Conservation (phyloP, 257 asterid species). For the Jacaranda mimosifolia region DNA sequence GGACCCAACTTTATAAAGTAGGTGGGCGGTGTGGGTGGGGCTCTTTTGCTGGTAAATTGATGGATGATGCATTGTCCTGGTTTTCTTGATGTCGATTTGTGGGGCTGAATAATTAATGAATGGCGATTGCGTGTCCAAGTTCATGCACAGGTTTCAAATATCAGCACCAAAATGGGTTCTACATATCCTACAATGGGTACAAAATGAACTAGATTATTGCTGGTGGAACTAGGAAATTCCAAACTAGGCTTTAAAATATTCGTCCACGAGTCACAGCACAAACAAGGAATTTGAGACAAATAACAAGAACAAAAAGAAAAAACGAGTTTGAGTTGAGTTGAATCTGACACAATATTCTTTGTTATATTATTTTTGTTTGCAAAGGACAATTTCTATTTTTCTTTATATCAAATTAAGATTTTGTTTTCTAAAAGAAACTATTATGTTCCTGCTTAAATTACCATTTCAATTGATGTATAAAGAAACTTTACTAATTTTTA, state of each 20-base stretch:
- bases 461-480: too few species aligned
- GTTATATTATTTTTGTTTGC: too few species aligned
- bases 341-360: too few species aligned
- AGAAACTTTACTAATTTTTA: too few species aligned
- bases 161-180: background rate
- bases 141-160: background rate
- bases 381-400: too few species aligned
- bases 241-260: background rate
- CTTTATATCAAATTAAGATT: too few species aligned
- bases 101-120: background rate
- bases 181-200: background rate
- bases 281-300: background rate
- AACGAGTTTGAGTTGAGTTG: background rate
- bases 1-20: background rate
- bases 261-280: slow-evolving; percentile 3
- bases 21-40: slow-evolving; percentile 8
- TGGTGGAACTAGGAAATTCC: background rate
- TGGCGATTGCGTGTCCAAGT: background rate
- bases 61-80: background rate
- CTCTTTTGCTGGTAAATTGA: background rate
- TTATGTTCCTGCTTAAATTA: too few species aligned
- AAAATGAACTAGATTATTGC: background rate
- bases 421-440: too few species aligned
- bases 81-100: slow-evolving; percentile 6
- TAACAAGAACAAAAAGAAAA: background rate